phyloP scores from a whole-genome alignment of 1,139 yeast genomes.

The Sporopachydermia cereana region DNA sequence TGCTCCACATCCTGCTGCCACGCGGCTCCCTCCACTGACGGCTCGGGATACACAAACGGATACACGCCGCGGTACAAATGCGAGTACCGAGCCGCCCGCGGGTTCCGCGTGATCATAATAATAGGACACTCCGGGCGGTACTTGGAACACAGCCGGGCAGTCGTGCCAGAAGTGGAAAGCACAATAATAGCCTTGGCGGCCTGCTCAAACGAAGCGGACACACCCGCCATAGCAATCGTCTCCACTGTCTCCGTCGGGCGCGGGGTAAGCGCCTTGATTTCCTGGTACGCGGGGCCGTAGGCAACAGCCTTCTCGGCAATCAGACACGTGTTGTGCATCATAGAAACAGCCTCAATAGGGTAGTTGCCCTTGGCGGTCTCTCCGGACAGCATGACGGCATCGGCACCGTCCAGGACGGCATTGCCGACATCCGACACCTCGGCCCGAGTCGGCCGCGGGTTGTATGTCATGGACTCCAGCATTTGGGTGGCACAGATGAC shows the following conservation, averaged over 20 bases:
- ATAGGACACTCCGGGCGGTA: conserved; percentile 97
- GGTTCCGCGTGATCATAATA: conserved; percentile 96
- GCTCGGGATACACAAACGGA: conserved; percentile 76
- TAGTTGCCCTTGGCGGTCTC: conserved; percentile 99
- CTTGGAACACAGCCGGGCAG: conserved; percentile 94
- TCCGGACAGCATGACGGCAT: conserved; percentile 98
- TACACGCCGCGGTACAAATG: conserved; percentile 98
- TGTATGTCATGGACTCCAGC: conserved; percentile 98
- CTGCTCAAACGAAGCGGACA: conserved; percentile 92
- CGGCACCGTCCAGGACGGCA: conserved; percentile 98
- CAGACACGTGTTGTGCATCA: conserved; percentile 97
- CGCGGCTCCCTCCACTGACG: conserved; percentile 37
- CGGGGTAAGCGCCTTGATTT: conserved; percentile 73
- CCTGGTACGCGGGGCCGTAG: conserved; percentile 71
- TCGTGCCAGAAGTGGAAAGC: conserved; percentile 86
- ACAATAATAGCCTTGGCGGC: conserved; percentile 95
- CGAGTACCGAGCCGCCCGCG: conserved; percentile 83
- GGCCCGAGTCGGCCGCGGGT: conserved; percentile 99
- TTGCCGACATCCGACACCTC: conserved; percentile 99
- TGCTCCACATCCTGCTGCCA: conserved; percentile 97
- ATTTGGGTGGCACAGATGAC: conserved; percentile 99
- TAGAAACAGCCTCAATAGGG: conserved; percentile 93
- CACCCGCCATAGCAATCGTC: conserved; percentile 96
- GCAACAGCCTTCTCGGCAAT: conserved; percentile 97
- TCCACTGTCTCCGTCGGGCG: conserved; percentile 92